Conservation (phyloP, 495 filamentous ascomycete genomes). For the Penicillium manginii region DNA sequence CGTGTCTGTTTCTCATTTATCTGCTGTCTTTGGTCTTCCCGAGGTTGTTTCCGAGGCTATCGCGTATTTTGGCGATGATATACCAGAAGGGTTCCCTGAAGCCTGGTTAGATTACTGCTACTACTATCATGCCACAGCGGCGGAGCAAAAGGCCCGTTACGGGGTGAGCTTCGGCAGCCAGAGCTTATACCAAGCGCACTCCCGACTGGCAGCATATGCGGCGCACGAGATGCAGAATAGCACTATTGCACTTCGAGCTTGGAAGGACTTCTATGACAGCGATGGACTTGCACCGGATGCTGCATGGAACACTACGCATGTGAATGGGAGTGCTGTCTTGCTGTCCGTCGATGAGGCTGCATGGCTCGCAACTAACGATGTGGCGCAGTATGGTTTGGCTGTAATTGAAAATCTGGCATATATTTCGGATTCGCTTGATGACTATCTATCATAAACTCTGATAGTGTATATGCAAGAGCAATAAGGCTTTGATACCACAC, state of each 20-base stretch:
- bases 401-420: constrained; percentile 48
- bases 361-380: constrained; percentile 47
- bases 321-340: constrained; percentile 40
- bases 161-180: constrained; percentile 40
- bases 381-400: constrained; percentile 47
- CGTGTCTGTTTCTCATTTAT: constrained; percentile 46
- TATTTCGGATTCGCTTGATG: neutral
- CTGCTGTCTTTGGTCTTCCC: constrained; percentile 50
- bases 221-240: constrained; percentile 32
- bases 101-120: constrained; percentile 52
- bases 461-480: no score
- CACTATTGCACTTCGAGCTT: constrained; percentile 41
- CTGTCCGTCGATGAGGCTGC: constrained; percentile 41
- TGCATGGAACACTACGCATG: constrained; percentile 33
- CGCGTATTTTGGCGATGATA: constrained; percentile 32
- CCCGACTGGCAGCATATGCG: constrained; percentile 47
- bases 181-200: constrained; percentile 47
- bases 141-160: constrained; percentile 46
- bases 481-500: no score
- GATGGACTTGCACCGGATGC: constrained; percentile 38
- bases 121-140: constrained; percentile 35
- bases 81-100: constrained; percentile 32
- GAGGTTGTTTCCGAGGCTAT: constrained; percentile 46
- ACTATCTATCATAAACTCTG: constrained; percentile 1
- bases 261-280: constrained; percentile 44